phyloP scores from a whole-genome alignment of 2,329 filamentous ascomycete genomes.

The Zasmidium citrigriseum region DNA sequence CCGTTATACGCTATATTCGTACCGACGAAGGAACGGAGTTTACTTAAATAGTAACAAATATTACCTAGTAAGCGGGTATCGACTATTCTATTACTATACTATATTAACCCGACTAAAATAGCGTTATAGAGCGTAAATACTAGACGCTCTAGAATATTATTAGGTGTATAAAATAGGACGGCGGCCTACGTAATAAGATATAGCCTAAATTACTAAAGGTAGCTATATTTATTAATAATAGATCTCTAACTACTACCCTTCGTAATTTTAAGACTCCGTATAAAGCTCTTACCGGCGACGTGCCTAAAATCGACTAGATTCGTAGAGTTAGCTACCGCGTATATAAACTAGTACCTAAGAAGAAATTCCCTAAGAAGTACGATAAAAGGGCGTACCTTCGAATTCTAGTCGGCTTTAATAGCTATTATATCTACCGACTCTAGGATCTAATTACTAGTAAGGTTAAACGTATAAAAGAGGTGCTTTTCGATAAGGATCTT shows the following conservation, averaged over 20 bases:
- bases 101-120: not conserved
- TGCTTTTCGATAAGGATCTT: not conserved
- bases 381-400: not conserved
- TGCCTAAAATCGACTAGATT: not conserved
- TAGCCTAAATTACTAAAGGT: conserved; percentile 1
- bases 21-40: not conserved
- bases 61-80: not conserved
- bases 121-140: too few species aligned
- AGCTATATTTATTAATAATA: not conserved
- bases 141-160: conserved; percentile 5
- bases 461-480: not conserved
- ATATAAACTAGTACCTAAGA: conserved; percentile 5
- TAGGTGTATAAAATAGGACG: conserved; percentile 1
- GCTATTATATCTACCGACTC: too few species aligned
- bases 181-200: not conserved
- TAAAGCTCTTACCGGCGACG: not conserved
- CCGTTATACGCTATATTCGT: not conserved
- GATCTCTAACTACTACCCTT: not conserved
- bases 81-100: not conserved
- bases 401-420: conserved; percentile 5
- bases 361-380: conserved; percentile 5
- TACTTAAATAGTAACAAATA: not conserved
- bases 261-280: not conserved
- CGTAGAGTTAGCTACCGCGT: not conserved
- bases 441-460: not conserved